Conservation (phyloP, 163 green algal genomes). For the Botryococcus braunii region DNA sequence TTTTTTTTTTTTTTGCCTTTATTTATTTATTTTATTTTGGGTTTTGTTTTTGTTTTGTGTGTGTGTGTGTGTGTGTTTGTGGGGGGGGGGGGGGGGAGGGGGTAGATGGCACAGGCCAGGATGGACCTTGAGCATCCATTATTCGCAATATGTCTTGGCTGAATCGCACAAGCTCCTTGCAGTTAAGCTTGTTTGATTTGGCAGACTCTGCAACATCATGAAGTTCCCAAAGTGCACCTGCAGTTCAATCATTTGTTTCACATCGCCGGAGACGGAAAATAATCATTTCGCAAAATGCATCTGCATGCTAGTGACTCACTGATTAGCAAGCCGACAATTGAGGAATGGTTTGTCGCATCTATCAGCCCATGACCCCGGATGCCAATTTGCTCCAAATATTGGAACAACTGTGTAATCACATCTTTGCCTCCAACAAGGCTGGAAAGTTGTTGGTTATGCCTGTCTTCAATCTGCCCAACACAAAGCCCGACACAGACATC, state of each 20-base stretch:
- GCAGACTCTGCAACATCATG: constrained; percentile 13
- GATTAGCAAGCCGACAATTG: constrained; percentile 19
- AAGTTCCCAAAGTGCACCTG: constrained; percentile 26
- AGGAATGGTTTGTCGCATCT: constrained; percentile 12
- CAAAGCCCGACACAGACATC: too few species aligned
- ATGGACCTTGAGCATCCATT: constrained; percentile 31
- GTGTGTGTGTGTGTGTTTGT: too few species aligned
- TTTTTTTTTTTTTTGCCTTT: too few species aligned
- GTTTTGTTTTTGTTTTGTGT: too few species aligned
- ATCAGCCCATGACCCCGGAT: constrained; percentile 18
- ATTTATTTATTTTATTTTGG: too few species aligned
- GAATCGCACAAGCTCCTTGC: constrained; percentile 22
- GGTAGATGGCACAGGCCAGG: neutral
- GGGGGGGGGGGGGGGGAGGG: too few species aligned
- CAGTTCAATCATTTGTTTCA: too few species aligned
- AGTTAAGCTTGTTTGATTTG: constrained; percentile 31
- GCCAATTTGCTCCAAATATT: constrained; percentile 15
- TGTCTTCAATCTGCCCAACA: too few species aligned
- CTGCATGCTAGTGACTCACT: too few species aligned
- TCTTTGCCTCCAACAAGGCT: neutral
- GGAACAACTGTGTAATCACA: constrained; percentile 9
- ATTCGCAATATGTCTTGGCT: constrained; percentile 31
- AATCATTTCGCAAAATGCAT: too few species aligned
- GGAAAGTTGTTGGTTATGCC: too few species aligned
- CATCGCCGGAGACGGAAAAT: too few species aligned